Evolutionary conservation across 2,329 filamentous ascomycete genomes (phyloP).

Genomic region (Raffaelea ambrosiae): DNA sequence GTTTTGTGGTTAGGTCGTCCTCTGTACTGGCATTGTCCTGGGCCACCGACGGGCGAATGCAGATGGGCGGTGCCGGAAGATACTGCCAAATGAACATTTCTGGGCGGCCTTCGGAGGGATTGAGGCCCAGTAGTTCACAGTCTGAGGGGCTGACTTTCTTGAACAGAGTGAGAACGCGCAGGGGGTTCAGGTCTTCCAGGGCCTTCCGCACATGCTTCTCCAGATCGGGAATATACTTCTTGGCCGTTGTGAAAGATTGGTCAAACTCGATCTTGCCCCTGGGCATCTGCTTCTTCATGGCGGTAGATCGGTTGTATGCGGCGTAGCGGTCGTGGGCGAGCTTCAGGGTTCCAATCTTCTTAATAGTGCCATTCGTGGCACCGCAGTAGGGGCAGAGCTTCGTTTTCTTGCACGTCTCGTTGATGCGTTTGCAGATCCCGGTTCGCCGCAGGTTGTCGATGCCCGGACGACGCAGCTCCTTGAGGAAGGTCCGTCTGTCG

Average conservation of each 20-base stretch:
- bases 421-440: slow-evolving; percentile 80
- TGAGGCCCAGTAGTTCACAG: slow-evolving; percentile 83
- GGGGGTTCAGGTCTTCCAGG: slow-evolving; percentile 86
- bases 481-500: slow-evolving; percentile 70
- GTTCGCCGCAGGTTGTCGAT: slow-evolving; percentile 80
- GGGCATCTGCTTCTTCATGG: slow-evolving; percentile 75
- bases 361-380: slow-evolving; percentile 80
- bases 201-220: slow-evolving; percentile 89
- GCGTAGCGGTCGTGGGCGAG: slow-evolving; percentile 90
- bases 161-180: slow-evolving; percentile 84
- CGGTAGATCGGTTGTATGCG: slow-evolving; percentile 79
- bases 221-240: slow-evolving; percentile 68
- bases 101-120: slow-evolving; percentile 77
- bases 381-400: slow-evolving; percentile 75
- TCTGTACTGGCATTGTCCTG: slow-evolving; percentile 92
- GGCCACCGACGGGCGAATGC: slow-evolving; percentile 85
- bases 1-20: slow-evolving; percentile 91
- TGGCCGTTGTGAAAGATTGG: slow-evolving; percentile 72
- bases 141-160: slow-evolving; percentile 77
- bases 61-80: slow-evolving; percentile 86
- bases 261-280: slow-evolving; percentile 79
- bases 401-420: slow-evolving; percentile 81
- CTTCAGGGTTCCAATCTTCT: slow-evolving; percentile 88
- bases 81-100: slow-evolving; percentile 99
- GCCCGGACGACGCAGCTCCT: slow-evolving; percentile 67